phyloP scores from a whole-genome alignment of 495 filamentous ascomycete genomes.

The Xylona heveae region DNA sequence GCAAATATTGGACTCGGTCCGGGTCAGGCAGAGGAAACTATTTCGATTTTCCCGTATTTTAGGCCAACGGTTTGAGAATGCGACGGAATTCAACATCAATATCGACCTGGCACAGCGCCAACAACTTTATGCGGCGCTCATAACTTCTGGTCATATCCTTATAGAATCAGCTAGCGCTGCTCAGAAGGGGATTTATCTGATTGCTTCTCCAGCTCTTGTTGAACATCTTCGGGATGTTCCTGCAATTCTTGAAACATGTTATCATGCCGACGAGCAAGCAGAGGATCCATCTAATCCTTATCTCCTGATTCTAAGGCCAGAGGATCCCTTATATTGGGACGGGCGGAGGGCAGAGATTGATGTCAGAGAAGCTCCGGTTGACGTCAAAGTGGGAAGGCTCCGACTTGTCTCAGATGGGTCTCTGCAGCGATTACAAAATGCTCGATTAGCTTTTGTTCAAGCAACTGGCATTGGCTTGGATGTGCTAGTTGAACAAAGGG shows the following conservation, averaged over 20 bases:
- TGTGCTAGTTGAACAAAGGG: constrained; percentile 75
- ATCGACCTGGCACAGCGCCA: constrained; percentile 36
- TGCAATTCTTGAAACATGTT: constrained; percentile 70
- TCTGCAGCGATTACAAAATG: constrained; percentile 53
- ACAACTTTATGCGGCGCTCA: constrained; percentile 60
- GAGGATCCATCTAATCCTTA: constrained; percentile 64
- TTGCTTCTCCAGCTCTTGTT: constrained; percentile 63
- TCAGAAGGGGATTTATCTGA: constrained; percentile 55
- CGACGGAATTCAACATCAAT: constrained; percentile 76
- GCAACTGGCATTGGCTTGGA: constrained; percentile 61
- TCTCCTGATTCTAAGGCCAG: constrained; percentile 64
- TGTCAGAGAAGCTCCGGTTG: constrained; percentile 56
- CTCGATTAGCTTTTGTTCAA: constrained; percentile 53
- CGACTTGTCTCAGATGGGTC: constrained; percentile 82
- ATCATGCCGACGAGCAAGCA: constrained; percentile 46
- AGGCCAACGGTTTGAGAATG: constrained; percentile 84
- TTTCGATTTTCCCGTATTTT: constrained; percentile 74
- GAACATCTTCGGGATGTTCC: constrained; percentile 59
- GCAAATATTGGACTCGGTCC: constrained; percentile 80
- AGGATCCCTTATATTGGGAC: constrained; percentile 59
- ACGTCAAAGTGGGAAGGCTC: constrained; percentile 70
- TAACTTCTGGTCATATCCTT: constrained; percentile 71
- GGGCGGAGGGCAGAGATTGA: constrained; percentile 51
- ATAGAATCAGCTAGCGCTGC: constrained; percentile 42
- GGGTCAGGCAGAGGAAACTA: constrained; percentile 76